Base-by-base conservation (phyloP, 78 protist genomes). In the Dictyostelium firmibasis region DNA sequence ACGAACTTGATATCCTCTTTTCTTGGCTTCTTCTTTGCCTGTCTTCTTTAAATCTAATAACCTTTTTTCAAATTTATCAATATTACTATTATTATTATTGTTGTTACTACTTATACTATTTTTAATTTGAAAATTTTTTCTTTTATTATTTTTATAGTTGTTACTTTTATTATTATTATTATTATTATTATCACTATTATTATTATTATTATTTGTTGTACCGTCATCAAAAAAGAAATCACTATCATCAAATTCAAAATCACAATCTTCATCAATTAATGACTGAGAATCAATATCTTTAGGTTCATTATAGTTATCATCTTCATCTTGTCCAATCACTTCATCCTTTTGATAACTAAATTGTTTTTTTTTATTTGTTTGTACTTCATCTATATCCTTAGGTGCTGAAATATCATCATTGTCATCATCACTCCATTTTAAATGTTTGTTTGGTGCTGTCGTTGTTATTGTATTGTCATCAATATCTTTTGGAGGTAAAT, bases 161-260 rank as follows among this genome's bases (percentile, higher is more conserved):
- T 70, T 38, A 38, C n/a, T 36, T 23, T 36, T 76, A 10, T 76
- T 38, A 4, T 38, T 75, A 18, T 35, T 18, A 10, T 13, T 38
- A 10, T 31, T 36, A 20, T 75, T 75, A 23, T 75, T 75, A 23
- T 29, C 38, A 36, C 20, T 75, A 20, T 23, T 36, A 10, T 35
- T 76, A 2, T 23, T 76, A 23, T 76, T 76, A 76, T 38, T 38
- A n/a, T 23, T 76, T 10, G 43, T 81, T 14, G 67, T 50, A 3
- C 10, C 38, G 9, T 81, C 50, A 47, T 29, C 38, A 14, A 36
- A 50, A 50, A 27, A 47, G 64, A 81, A 50, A 47, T 81, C 85
- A 53, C 50, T n/a, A 47, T 47, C 43, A 31, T 81, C 85, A 16
- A 81, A 81, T 27, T 81, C 85, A 50, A 50, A 81, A 4, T 81